Evolutionary conservation across 257 asterid genomes (phyloP).

Genomic region (Galeopsis tetrahit): DNA sequence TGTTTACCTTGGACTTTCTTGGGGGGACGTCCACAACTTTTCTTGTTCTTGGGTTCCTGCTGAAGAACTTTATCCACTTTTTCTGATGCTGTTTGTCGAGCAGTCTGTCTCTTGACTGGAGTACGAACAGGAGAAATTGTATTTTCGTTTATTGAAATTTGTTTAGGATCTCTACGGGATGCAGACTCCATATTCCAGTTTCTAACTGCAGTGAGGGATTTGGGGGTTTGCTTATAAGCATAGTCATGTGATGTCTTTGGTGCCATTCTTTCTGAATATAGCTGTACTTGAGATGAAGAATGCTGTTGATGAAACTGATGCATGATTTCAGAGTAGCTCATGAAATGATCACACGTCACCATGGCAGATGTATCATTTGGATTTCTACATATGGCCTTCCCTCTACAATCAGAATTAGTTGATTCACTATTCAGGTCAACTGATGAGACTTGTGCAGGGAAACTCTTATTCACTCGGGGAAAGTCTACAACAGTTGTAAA

Average conservation of each 20-base stretch:
- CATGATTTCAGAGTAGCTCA: conserved; percentile 30
- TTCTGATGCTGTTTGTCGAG: conserved; percentile 41
- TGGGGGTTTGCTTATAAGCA: conserved; percentile 40
- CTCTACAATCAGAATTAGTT: conserved; percentile 35
- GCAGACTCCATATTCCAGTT: conserved; percentile 43
- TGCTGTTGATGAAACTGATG: conserved; percentile 43
- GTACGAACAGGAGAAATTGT: conserved; percentile 34
- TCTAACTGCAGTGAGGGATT: conserved; percentile 32
- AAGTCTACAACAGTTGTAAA: conserved; percentile 36
- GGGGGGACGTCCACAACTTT: conserved; percentile 37
- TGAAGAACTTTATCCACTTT: conserved; percentile 43
- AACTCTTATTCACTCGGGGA: conserved; percentile 37
- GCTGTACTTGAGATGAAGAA: conserved; percentile 38
- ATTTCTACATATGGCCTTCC: conserved; percentile 31
- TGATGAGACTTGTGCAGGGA: conserved; percentile 42
- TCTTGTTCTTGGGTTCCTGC: conserved; percentile 39
- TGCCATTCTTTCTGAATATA: conserved; percentile 38
- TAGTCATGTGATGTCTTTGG: conserved; percentile 32
- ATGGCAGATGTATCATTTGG: conserved; percentile 31
- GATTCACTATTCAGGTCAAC: conserved; percentile 33
- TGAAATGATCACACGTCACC: conserved; percentile 30
- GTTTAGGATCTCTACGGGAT: conserved; percentile 31
- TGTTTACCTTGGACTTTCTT: conserved; percentile 58
- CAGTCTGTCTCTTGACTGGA: conserved; percentile 35
- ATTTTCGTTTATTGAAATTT: conserved; percentile 39